These are phyloP conservation scores for Dimargaris verticillata DNA, from an alignment of 192 early-diverging fungal genomes.

Conservation along the genomic window DNA sequence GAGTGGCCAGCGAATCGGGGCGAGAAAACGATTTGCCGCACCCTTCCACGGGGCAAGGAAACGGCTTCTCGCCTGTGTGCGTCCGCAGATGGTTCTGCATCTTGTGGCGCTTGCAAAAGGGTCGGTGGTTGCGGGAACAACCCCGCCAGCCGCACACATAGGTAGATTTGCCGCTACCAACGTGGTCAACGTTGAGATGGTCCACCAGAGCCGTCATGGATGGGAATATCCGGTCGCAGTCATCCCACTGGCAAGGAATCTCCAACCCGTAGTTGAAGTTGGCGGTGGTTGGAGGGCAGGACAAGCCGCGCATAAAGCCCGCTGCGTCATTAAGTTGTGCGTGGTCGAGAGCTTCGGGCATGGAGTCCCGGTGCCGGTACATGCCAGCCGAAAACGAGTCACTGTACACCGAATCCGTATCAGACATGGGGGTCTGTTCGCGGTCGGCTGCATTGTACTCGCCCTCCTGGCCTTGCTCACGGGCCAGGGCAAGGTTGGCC, in stretches of 20 bases:
- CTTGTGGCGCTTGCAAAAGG: conserved; percentile 57
- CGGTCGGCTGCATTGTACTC: not conserved
- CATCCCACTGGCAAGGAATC: conserved; percentile 46
- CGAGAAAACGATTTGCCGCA: conserved; percentile 60
- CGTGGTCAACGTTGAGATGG: conserved; percentile 22
- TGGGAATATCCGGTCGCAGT: conserved; percentile 26
- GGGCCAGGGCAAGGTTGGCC: not conserved
- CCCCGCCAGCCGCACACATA: conserved; percentile 29
- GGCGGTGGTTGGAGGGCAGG: not conserved
- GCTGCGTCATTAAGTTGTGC: not conserved
- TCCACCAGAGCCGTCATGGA: conserved; percentile 23
- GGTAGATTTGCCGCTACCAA: conserved; percentile 26
- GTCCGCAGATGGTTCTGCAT: conserved; percentile 55
- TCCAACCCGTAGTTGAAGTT: conserved; percentile 3
- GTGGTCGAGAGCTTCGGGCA: not conserved
- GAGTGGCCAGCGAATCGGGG: conserved; percentile 54
- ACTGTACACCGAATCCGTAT: not conserved
- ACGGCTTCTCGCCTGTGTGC: conserved; percentile 63
- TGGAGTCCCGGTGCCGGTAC: not conserved
- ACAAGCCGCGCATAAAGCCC: not conserved
- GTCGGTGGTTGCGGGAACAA: conserved; percentile 40
- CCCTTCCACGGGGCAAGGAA: conserved; percentile 40
- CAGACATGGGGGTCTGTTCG: not conserved
- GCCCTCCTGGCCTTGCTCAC: not conserved
- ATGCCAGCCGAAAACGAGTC: not conserved